Percentiles rank a stretch among this genome's conserved stretches.
These are phyloP conservation scores for Salix exigua DNA, from an alignment of 345 rosid species.

Conservation along the genomic window DNA sequence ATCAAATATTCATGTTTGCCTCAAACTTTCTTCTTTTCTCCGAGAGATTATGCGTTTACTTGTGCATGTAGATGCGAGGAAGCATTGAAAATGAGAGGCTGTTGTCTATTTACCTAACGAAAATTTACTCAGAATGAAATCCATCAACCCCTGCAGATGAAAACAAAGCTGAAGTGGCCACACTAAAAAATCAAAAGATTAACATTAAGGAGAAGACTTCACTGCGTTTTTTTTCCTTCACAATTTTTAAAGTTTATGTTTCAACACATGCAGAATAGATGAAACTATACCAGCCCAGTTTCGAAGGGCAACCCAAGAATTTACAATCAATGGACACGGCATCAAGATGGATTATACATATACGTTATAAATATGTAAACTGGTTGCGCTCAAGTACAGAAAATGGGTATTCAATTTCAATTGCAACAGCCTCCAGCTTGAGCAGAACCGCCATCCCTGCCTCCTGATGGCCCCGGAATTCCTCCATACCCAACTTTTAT, in stretches of 20 bases:
- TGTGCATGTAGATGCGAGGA: not conserved
- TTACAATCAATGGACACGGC: slow-evolving; percentile 13
- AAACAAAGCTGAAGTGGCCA: not conserved
- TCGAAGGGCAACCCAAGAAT: not conserved
- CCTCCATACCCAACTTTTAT: slow-evolving; percentile 97
- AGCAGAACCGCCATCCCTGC: slow-evolving; percentile 74
- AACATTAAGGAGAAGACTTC: not conserved
- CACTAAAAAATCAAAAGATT: not conserved
- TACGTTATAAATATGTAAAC: not conserved
- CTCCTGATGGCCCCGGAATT: slow-evolving; percentile 90
- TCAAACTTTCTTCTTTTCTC: not conserved
- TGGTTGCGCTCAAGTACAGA: not conserved
- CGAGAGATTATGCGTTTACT: not conserved
- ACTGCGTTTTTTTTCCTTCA: not conserved
- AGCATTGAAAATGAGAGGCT: too few relatives aligned
- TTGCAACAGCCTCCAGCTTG: slow-evolving; percentile 90
- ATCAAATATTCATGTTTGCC: not conserved
- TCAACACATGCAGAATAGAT: not conserved
- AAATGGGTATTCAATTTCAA: slow-evolving; percentile 26
- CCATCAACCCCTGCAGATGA: not conserved
- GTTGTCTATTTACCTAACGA: too few relatives aligned
- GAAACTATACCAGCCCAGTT: not conserved
- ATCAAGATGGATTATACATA: slow-evolving; percentile 2
- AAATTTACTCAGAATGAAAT: too few relatives aligned
- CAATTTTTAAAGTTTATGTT: not conserved